Evolutionary conservation across 2,329 filamentous ascomycete species (phyloP), one percentile per base, ranked within the genome.

Genomic region (Neonectria punicea): DNA sequence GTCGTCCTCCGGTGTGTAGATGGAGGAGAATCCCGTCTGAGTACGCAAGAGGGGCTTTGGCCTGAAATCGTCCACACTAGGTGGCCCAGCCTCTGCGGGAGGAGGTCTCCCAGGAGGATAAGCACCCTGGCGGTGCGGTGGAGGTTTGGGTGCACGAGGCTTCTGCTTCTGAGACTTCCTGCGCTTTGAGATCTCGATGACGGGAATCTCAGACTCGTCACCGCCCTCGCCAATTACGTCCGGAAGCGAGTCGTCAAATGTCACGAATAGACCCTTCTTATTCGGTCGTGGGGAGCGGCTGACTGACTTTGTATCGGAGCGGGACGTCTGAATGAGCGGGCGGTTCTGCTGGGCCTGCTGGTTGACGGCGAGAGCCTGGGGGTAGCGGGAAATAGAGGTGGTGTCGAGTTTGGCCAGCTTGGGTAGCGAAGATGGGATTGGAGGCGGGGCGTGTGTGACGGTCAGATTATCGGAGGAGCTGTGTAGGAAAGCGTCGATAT

Each of bases 161-260:
- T 74, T 83, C 8, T 43, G 39, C 70, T 74, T 83, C n/a, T 43
- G 39, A 4, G 39, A 43, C 70, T 74, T 83, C 78, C 86, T 90
- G 67, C 81, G 83, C 75, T 83, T 85, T 5, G 89, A 90, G 59
- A 97, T 90, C 75, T 96, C 92, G 20, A 89, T 83, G 2, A 90
- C 87, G 2, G 92, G 92, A 9, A 86, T 82, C 58, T 92, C 89
- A 59, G 92, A 91, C 78, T 97, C 94, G 74, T 98, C 95, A 36
- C 95, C 95, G 63, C 95, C 95, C 78, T 95, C 91, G 51, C 95
- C 95, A 74, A 98, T 98, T 67, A 97, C 80, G 51, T 93, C 91
- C 7, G 94, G 94, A 59, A 86, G 84, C 10, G 85, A 86, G 70
- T 92, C 89, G 57, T 86, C 87, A 74, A 98, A 98, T 61, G 85